Evolutionary conservation across 108 stramenopile genomes (phyloP), one percentile per base, ranked within the genome.

Genomic region (Chaetoceros tenuissimus): DNA sequence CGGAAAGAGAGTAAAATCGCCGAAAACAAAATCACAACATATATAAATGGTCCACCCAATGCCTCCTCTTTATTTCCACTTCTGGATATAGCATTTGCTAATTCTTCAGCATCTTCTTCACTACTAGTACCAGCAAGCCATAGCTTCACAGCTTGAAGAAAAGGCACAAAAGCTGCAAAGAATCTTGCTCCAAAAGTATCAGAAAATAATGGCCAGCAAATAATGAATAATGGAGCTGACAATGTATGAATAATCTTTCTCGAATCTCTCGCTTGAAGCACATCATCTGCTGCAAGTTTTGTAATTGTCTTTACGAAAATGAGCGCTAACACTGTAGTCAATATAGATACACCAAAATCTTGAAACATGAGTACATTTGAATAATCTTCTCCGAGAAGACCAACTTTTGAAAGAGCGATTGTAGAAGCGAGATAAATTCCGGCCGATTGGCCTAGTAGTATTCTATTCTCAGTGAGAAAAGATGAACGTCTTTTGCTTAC

Each of bases 21-120:
- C 17, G 59, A 27, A 1, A 75, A 48, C 10, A 91, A 53, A 23
- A 87, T 61, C 47, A 77, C 31, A 18, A 78, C 72, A 59, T 91
- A 91, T 21, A 91, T 69, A 21, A 91, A 83, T n/a, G 89, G 89
- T 21, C 89, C 89, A 17, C 77, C 83, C 40, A 87, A 49, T 0
- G 79, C 85, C 55, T 91, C 89, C 30, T 65, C 56, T 18, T 59
- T 57, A 55, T 83, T 71, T 30, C 89, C 89, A 8, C 75, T 80
- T 40, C 89, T 68, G 8, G 76, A 80, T 0, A 91, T 79, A 5
- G 89, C 77, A 2, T 51, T 50, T 21, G 85, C 89, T 47, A 91
- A 61, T 17, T 69, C 73, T 59, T 85, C 80, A 0, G 59, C 64
- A 19, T 60, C 71, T 17, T 63, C 63, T 24, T 59, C 64, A 24